phyloP scores from a whole-genome alignment of 768 basidiomycete genomes.

The Pseudohyphozyma bogoriensis region DNA sequence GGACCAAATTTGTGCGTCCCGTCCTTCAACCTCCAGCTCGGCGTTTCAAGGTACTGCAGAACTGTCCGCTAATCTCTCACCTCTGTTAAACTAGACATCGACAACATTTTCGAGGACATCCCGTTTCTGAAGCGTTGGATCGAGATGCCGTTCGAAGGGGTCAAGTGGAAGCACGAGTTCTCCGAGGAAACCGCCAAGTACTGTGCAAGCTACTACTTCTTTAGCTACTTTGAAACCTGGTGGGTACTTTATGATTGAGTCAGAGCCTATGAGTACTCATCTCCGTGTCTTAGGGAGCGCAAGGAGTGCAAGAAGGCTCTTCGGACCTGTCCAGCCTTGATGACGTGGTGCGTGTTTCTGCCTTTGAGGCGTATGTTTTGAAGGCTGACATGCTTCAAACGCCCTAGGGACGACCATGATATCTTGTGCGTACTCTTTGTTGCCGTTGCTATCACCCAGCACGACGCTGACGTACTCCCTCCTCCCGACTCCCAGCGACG shows the following conservation, averaged over 20 bases:
- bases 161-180: constrained; percentile 22
- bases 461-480: constrained; percentile 1
- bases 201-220: constrained; percentile 21
- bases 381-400: no score
- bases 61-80: no score
- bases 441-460: background rate
- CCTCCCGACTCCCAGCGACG: constrained; percentile 25
- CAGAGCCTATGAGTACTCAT: no score
- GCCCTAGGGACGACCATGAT: constrained; percentile 38
- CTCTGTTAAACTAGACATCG: background rate
- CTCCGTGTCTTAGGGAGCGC: no score
- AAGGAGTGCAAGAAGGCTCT: constrained; percentile 12
- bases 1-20: constrained; percentile 78
- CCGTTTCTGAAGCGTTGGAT: constrained; percentile 23
- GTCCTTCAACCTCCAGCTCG: no score
- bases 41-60: constrained; percentile 37
- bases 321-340: constrained; percentile 10
- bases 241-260: no score
- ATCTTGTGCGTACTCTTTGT: constrained; percentile 32
- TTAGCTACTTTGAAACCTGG: constrained; percentile 23
- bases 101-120: constrained; percentile 24
- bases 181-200: constrained; percentile 11
- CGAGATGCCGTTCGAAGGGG: constrained; percentile 5
- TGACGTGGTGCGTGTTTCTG: constrained; percentile 22
- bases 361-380: no score